Evolutionary conservation across 139 green algal species (phyloP).

Genomic region (Chlorella sorokiniana): DNA sequence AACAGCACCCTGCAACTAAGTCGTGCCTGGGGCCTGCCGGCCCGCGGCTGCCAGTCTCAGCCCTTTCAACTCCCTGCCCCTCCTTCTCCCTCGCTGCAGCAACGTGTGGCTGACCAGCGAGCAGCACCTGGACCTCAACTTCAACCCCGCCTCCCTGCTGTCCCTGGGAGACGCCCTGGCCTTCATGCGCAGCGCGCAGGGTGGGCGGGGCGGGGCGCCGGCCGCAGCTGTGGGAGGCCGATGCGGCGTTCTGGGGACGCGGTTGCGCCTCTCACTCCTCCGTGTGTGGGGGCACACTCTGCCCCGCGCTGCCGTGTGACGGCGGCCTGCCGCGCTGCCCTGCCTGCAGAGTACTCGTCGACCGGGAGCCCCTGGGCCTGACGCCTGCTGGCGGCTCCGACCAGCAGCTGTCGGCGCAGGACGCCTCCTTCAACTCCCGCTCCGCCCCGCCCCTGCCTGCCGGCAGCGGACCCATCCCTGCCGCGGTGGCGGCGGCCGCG

Average conservation of each 20-base stretch:
- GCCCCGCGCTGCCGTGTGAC: background rate
- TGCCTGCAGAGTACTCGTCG: background rate
- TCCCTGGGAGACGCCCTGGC: slow-evolving; percentile 72
- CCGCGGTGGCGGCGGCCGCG: background rate
- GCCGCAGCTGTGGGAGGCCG: background rate
- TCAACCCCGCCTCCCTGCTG: slow-evolving; percentile 80
- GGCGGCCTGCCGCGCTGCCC: background rate
- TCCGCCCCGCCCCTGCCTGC: background rate
- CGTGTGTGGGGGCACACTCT: no score
- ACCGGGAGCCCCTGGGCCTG: background rate
- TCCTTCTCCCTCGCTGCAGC: slow-evolving; percentile 46
- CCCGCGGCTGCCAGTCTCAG: background rate
- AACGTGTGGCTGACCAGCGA: slow-evolving; percentile 66
- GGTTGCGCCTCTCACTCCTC: background rate
- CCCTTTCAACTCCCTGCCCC: background rate
- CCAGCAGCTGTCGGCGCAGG: background rate
- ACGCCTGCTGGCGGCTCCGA: background rate
- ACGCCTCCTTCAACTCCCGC: no score
- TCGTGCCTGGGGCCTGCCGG: no score
- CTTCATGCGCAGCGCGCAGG: slow-evolving; percentile 47
- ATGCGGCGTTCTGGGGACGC: background rate
- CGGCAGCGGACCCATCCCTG: background rate
- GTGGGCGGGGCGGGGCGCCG: background rate
- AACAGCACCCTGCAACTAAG: no score
- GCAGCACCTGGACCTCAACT: slow-evolving; percentile 70